phyloP scores from a whole-genome alignment of 805 yeast species.

The Tetrapisispora arboricola region DNA sequence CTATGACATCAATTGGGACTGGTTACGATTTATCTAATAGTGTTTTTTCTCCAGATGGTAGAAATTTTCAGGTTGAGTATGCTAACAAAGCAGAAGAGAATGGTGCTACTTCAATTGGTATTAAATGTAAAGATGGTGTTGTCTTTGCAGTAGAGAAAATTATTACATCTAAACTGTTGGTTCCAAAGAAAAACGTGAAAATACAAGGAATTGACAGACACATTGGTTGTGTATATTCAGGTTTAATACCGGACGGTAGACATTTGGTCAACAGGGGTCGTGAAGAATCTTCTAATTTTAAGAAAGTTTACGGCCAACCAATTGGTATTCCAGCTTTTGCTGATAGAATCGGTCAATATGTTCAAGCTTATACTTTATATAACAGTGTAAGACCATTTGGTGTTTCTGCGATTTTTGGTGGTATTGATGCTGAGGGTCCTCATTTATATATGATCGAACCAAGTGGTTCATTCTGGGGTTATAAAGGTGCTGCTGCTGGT shows the following conservation, averaged over 20 bases:
- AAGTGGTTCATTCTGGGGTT: conserved; percentile 96
- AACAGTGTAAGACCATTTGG: conserved; percentile 98
- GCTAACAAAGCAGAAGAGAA: conserved; percentile 97
- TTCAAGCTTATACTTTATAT: conserved; percentile 91
- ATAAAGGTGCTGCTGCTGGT: conserved; percentile 94
- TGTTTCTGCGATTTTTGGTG: conserved; percentile 84
- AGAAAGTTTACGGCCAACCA: conserved; percentile 62
- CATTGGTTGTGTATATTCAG: conserved; percentile 90
- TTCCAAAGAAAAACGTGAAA: conserved; percentile 79
- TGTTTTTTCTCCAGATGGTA: conserved; percentile 80
- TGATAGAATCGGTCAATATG: conserved; percentile 81
- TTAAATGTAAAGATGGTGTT: conserved; percentile 84
- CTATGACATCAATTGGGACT: conserved; percentile 88
- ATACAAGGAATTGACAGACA: conserved; percentile 91
- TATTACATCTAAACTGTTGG: conserved; percentile 74
- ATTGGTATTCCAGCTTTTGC: conserved; percentile 74
- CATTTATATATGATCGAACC: conserved; percentile 97
- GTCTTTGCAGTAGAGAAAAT: conserved; percentile 97
- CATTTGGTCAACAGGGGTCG: conserved; percentile 86
- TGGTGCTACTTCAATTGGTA: conserved; percentile 91
- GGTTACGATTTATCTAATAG: conserved; percentile 97
- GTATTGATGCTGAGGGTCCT: conserved; percentile 81
- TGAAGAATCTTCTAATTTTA: conserved; percentile 77
- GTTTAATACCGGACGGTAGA: conserved; percentile 93
- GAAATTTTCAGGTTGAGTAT: conserved; percentile 95